Base-by-base conservation (phyloP, 805 yeast genomes). In the Danielozyma ontarioensis region DNA sequence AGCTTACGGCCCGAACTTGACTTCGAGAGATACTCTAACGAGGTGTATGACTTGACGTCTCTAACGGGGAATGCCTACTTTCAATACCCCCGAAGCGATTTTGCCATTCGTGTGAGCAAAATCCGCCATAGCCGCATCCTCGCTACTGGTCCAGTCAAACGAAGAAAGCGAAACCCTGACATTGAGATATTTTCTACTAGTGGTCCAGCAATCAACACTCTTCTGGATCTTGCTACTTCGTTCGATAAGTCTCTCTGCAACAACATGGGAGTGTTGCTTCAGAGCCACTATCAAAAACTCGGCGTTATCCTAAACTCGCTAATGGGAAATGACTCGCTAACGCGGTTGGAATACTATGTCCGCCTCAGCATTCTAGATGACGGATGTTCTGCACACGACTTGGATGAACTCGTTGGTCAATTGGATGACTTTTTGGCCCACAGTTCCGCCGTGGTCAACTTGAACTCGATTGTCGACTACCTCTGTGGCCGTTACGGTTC, bases 1-100 rank as follows among this genome's bases (percentile, higher is more conserved):
- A 36, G 42, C 17, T 11, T 46, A 14, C 43, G 44, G 7, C 62
- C 59, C 46, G 14, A 39, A 51, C 26, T 39, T 6, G 50, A 49
- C 30, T 37, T 44, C 28, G 40, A 39, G 8, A 15, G 25, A 5
- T 37, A 34, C 29, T n/a, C n/a, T 7, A 11, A 21, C 23, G n/a
- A n/a, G n/a, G n/a, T n/a, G n/a, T n/a, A n/a, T n/a, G n/a, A n/a
- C n/a, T n/a, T n/a, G n/a, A n/a, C n/a, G n/a, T n/a, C n/a, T n/a
- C n/a, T n/a, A n/a, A n/a, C n/a, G n/a, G n/a, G n/a, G n/a, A n/a
- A n/a, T n/a, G n/a, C n/a, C n/a, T n/a, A n/a, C n/a, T n/a, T n/a
- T n/a, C n/a, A n/a, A n/a, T n/a, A n/a, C n/a, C n/a, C n/a, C n/a
- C n/a, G n/a, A n/a, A n/a, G n/a, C n/a, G n/a, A n/a, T n/a, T n/a